Conservation (phyloP, 805 yeast genomes). For the Ogataea chonburiensis region DNA sequence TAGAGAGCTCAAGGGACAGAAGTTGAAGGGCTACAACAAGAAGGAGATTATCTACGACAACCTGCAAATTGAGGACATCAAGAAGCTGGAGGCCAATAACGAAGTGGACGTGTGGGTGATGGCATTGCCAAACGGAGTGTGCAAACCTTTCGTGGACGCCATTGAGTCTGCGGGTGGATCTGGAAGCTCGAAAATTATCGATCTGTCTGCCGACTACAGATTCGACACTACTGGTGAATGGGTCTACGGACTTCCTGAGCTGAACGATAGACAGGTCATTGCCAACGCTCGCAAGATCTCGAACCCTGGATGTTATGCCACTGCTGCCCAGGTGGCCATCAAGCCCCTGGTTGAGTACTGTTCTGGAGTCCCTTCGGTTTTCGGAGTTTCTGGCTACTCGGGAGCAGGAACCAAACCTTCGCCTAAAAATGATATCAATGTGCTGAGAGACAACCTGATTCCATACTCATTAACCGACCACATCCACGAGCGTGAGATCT, state of each 20-base stretch:
- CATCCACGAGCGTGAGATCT: conserved; percentile 92
- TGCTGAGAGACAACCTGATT: conserved; percentile 77
- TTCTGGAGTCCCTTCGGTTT: conserved; percentile 74
- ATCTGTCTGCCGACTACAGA: conserved; percentile 93
- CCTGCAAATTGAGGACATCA: conserved; percentile 83
- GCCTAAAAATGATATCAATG: conserved; percentile 83
- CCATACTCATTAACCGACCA: conserved; percentile 97
- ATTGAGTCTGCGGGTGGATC: conserved; percentile 56
- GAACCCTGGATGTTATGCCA: conserved; percentile 99
- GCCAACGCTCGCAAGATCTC: conserved; percentile 77
- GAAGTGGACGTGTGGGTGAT: conserved; percentile 96
- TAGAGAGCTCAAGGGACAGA: conserved; percentile 87
- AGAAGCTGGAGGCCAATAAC: conserved; percentile 66
- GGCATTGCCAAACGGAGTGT: conserved; percentile 98
- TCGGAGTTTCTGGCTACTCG: conserved; percentile 97
- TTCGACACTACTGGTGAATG: conserved; percentile 87
- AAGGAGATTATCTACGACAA: conserved; percentile 77
- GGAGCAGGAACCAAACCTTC: conserved; percentile 99
- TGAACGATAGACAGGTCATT: conserved; percentile 65
- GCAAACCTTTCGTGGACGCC: conserved; percentile 82
- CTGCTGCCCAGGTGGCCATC: conserved; percentile 92
- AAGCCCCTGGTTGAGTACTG: conserved; percentile 76
- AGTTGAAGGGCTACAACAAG: conserved; percentile 84
- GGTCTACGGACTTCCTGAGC: conserved; percentile 95
- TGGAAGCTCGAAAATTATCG: conserved; percentile 80